A percentile compares a stretch with the other conserved stretches of the same genome.
Evolutionary conservation across 306 rosid genomes (phyloP).

Genomic region (Macrotyloma uniflorum): DNA sequence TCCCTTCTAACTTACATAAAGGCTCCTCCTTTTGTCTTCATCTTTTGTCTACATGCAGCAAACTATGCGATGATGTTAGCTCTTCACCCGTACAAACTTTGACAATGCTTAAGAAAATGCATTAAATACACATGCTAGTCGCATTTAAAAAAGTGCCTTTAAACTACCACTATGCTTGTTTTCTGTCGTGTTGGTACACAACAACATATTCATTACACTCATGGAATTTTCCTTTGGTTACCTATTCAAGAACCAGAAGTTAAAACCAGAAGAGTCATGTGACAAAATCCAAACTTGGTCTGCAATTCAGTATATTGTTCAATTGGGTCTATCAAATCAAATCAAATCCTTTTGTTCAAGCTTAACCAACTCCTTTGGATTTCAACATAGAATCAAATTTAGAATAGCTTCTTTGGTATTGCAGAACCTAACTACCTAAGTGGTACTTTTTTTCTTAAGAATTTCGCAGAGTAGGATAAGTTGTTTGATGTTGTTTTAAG

Average conservation of each 20-base stretch:
- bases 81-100: background rate
- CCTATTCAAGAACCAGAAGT: background rate
- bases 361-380: background rate
- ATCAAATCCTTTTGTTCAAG: background rate
- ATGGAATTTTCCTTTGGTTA: background rate
- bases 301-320: background rate
- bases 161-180: background rate
- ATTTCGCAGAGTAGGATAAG: no score
- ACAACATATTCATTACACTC: background rate
- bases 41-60: background rate
- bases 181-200: background rate
- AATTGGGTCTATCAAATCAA: constrained; percentile 16
- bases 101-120: background rate
- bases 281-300: background rate
- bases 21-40: background rate
- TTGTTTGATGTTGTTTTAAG: no score
- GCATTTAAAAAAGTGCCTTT: background rate
- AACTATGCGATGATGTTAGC: background rate
- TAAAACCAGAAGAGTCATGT: background rate
- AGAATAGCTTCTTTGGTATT: background rate
- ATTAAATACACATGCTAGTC: background rate
- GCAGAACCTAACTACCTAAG: no score
- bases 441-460: no score
- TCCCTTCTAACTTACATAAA: background rate
- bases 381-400: background rate